Evolutionary conservation across 805 yeast genomes (phyloP), one percentile per base, ranked within the genome.

Genomic region (Cyberlindnera mycetangii): DNA sequence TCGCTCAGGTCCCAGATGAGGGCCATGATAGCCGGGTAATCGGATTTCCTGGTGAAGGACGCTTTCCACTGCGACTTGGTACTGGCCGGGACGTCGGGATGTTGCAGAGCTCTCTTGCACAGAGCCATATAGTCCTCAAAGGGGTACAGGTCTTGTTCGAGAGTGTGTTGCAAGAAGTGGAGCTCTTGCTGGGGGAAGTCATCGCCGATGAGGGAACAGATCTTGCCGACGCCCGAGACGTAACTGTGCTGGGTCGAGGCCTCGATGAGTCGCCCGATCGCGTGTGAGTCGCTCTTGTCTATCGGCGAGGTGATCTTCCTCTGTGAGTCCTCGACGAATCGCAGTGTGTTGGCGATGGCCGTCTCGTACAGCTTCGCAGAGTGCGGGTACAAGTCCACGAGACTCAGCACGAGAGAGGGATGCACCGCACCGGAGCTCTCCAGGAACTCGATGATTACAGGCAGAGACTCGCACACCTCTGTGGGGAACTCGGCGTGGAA

Each of bases 171-270:
- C 22, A 47, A 19, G 9, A 43, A 14, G 14, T 10, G 20, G n/a
- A 27, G 15, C 25, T 47, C 48, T 11, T 22, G 16, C 7, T 21
- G 38, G 3, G 31, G 27, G 32, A 40, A 27, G 22, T 12, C 7
- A 17, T 34, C 41, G 33, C 34, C 47, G n/a, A 24, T 14, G 15
- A 32, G 4, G 10, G 39, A 47, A 34, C 43, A 47, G 36, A 39
- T 48, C 37, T 18, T 42, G 31, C 45, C 28, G 11, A 33, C 11
- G 16, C n/a, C n/a, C 10, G 15, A 7, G 27, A 25, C n/a, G 20
- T 17, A 37, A 3, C 5, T 14, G 16, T 15, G 19, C 5, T 15
- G 20, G 4, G 31, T 16, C 7, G 21, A 27, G 16, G 21, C 21
- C 3, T 24, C 17, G 5, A 35, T 15, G n/a, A 35, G 15, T 3